Base-by-base conservation (phyloP, 129 eudicot genomes). In the Smallanthus sonchifolius region DNA sequence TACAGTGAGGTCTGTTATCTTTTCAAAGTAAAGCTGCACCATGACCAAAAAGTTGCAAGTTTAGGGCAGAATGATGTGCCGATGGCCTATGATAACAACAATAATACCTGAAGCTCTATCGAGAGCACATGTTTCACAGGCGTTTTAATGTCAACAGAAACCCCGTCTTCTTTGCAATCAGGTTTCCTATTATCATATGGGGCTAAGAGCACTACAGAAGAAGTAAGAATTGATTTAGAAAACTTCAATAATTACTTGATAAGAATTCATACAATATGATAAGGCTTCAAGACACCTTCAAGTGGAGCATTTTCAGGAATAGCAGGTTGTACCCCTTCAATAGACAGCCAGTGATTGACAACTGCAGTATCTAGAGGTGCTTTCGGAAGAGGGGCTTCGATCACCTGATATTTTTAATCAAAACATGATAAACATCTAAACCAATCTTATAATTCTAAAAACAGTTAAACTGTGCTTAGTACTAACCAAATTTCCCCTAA, bases 271-370 rank as follows among this genome's bases (percentile, higher is more conserved):
- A 49, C 7, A 42, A 67, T 1, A 13, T 48, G 62, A 72, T 71
- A 15, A 62, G 42, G 66, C 30, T 19, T 74, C 4, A 34, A 34
- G 65, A 70, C 71, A 86, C 97, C 97, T 85, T 95, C 96, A 42
- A 80, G 76, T 20, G 91, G 89, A 79, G 91, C 86, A 73, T 91
- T 91, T 82, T 87, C 97, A 19, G 97, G 92, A 78, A 87, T 87
- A 9, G 96, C 88, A 82, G 99, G 99, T 57, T 91, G 97, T 71
- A 95, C 92, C 17, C 97, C 99, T 82, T 95, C 99, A 76, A 95
- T 79, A 42, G 99, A 97, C 75, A 95, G 83, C 97, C 99, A 95
- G 69, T 91, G 97, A 73, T 77, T 81, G 24, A 79, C 69, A 67
- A 95, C 75, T 13, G 90, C 74, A 17, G 92, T 82, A 71, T 91